These are phyloP conservation scores for Platanthera guangdongensis DNA, from an alignment of 106 monocot species.

Conservation along the genomic window DNA sequence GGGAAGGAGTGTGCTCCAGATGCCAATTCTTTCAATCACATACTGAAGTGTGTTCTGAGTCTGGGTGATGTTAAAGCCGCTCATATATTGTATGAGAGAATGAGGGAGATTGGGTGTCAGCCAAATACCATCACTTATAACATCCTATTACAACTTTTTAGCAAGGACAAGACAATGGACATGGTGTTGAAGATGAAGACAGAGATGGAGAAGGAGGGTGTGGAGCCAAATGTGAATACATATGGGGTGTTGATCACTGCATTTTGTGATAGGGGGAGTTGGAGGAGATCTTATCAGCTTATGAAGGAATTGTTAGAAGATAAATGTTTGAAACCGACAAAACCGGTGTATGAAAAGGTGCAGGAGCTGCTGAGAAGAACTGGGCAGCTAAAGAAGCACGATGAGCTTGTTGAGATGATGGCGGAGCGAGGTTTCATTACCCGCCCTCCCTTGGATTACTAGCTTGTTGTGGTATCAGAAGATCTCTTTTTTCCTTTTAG, in stretches of 20 bases:
- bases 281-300: slow-evolving; percentile 64
- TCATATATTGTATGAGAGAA: slow-evolving; percentile 47
- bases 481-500: not conserved
- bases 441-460: not conserved
- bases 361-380: slow-evolving; percentile 45
- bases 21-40: slow-evolving; percentile 76
- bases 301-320: slow-evolving; percentile 89
- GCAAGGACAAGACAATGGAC: slow-evolving; percentile 65
- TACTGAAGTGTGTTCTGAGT: slow-evolving; percentile 43
- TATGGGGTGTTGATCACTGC: slow-evolving; percentile 56
- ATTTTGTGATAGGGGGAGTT: slow-evolving; percentile 76
- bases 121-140: slow-evolving; percentile 77
- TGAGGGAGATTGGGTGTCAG: slow-evolving; percentile 63
- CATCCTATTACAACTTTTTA: slow-evolving; percentile 63
- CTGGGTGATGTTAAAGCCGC: slow-evolving; percentile 60
- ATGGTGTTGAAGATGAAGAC: slow-evolving; percentile 92
- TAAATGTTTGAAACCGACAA: slow-evolving; percentile 57
- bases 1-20: slow-evolving; percentile 47
- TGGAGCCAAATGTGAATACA: slow-evolving; percentile 88
- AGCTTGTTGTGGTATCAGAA: not conserved
- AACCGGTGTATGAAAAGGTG: slow-evolving; percentile 38
- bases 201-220: slow-evolving; percentile 82
- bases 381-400: slow-evolving; percentile 68
- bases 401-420: slow-evolving; percentile 74
- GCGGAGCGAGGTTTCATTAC: slow-evolving; percentile 50